A percentile compares a stretch with the other conserved stretches of the same genome.
Conservation (phyloP, 1,139 yeast species). For the Candida tropicalis region DNA sequence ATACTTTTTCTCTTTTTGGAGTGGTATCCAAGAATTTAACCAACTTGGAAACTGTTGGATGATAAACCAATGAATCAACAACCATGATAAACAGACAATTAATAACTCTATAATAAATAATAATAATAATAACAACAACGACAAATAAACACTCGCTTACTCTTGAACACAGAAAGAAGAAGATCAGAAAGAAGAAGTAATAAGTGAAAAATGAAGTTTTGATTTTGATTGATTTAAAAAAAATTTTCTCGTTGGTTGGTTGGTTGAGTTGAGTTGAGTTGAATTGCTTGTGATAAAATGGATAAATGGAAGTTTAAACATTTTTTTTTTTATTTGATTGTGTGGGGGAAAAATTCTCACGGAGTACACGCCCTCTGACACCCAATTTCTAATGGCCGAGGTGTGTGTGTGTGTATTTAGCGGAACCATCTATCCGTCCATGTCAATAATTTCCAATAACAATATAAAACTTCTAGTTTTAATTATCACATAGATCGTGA, state of each 20-base stretch:
- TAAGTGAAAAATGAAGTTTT: not conserved
- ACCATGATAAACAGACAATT: conserved; percentile 45
- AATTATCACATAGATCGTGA: too few species aligned
- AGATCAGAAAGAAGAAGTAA: not conserved
- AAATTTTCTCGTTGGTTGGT: not conserved
- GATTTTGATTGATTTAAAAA: not conserved
- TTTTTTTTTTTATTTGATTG: not conserved
- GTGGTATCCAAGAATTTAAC: conserved; percentile 67
- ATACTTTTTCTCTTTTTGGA: conserved; percentile 69
- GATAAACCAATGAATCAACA: conserved; percentile 67
- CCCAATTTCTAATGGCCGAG: not conserved
- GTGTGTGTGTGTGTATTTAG: too few species aligned
- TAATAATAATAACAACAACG: conserved; percentile 72
- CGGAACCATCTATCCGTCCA: not conserved
- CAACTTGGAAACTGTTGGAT: conserved; percentile 69
- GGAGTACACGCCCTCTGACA: not conserved
- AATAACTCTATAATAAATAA: not conserved
- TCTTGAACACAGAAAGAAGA: not conserved
- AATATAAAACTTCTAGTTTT: too few species aligned
- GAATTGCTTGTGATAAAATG: conserved; percentile 3
- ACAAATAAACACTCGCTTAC: not conserved
- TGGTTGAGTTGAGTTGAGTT: not conserved
- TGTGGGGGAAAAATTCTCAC: not conserved
- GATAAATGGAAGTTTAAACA: not conserved
- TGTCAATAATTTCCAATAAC: too few species aligned